Evolutionary conservation across 129 eudicot species (phyloP), one percentile per base, ranked within the genome.

Genomic region (Centella asiatica): DNA sequence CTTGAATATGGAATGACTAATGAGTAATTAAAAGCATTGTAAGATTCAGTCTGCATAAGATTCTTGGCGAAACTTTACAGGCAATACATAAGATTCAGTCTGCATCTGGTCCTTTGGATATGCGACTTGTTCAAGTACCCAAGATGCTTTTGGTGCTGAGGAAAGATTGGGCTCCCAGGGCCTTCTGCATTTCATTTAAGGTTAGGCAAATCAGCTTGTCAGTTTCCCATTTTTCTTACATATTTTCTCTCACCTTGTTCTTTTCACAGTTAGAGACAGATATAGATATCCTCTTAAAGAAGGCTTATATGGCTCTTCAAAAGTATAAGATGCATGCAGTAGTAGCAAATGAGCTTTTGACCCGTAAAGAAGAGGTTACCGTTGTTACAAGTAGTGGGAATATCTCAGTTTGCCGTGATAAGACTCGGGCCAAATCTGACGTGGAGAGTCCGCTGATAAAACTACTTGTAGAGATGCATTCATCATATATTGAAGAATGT

Each of bases 71-170:
- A 22, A 27, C 27, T 69, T 50, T 61, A 69, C 77, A 93, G 99
- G 77, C 67, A 20, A 81, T 76, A 31, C 96, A 93, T 62, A 93
- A 93, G 68, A 93, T 93, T 40, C 96, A 88, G 70, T 93, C 95
- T 17, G 84, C 87, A 54, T 88, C 95, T 57, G 99, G 96, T 69
- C 93, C 99, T 63, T 60, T 93, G 50, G 99, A 93, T 81, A 84
- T 93, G 89, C 83, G 92, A n/a, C 99, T 93, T 57, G 96, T 64
- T 62, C 96, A 93, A 75, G 95, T 76, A 49, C 99, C 99, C 0
- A 93, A 93, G 71, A 93, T 93, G 99, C 99, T 93, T 60, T 67
- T 69, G 6, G 77, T 85, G 72, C 76, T 93, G 66, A 78, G 96
- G 62, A 80, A 77, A 46, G 87, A 85, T 22, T 93, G 99, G 99